Evolutionary conservation across 495 filamentous ascomycete species (phyloP).

Genomic region (Podospora anserina): DNA sequence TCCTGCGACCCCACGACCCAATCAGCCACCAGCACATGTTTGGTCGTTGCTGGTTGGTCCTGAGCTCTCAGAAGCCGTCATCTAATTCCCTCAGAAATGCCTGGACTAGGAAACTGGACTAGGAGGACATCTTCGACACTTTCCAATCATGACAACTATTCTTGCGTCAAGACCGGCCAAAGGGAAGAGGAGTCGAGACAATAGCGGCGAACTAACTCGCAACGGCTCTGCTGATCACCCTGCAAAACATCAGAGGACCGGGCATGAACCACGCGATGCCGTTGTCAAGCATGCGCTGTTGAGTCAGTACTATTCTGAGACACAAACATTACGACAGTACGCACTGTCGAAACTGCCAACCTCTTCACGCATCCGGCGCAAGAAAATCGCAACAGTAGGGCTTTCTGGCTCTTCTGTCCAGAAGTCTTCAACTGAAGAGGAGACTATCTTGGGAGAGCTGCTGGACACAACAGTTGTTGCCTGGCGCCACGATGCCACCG

Average conservation of each 20-base stretch:
- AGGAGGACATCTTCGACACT: background rate
- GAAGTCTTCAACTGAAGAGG: constrained; percentile 30
- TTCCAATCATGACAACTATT: background rate
- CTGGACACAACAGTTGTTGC: constrained; percentile 71
- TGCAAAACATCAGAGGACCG: constrained; percentile 22
- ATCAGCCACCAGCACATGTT: constrained; percentile 23
- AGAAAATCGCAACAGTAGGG: constrained; percentile 47
- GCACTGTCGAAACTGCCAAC: constrained; percentile 51
- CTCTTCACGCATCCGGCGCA: constrained; percentile 44
- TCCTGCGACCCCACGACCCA: constrained; percentile 19
- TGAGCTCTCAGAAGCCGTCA: constrained; percentile 3
- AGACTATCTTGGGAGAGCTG: constrained; percentile 47
- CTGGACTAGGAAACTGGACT: background rate
- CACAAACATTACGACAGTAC: constrained; percentile 70
- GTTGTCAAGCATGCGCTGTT: constrained; percentile 62
- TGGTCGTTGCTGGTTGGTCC: constrained; percentile 21
- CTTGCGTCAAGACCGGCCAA: background rate
- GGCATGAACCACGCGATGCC: background rate
- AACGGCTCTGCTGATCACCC: constrained; percentile 15
- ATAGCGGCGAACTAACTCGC: constrained; percentile 10
- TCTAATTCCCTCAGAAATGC: constrained; percentile 12
- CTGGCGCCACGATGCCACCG: constrained; percentile 20
- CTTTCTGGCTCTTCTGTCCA: constrained; percentile 23
- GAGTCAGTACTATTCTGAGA: constrained; percentile 65
- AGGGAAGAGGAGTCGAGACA: constrained; percentile 27